Evolutionary conservation across 2,329 filamentous ascomycete genomes (phyloP).

Genomic region (Penicillium sp.): DNA sequence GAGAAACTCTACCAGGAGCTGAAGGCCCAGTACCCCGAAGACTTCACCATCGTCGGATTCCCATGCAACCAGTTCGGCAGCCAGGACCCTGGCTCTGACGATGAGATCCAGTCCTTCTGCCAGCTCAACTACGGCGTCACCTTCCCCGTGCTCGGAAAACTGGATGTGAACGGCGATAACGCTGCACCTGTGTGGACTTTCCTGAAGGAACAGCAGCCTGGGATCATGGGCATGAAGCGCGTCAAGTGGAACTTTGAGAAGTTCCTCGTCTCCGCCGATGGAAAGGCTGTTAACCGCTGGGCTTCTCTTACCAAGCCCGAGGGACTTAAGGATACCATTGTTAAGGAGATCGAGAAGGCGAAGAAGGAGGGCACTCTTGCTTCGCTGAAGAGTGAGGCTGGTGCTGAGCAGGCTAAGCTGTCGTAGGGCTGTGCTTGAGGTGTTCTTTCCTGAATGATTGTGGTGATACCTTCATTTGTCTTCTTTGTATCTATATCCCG

Average conservation of each 20-base stretch:
- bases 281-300: constrained; percentile 81
- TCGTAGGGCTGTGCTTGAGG: constrained; percentile 1
- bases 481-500: constrained; percentile 11
- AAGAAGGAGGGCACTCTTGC: constrained; percentile 37
- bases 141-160: constrained; percentile 89
- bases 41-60: constrained; percentile 89
- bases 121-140: constrained; percentile 90
- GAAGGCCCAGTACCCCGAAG: constrained; percentile 64
- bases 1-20: constrained; percentile 85
- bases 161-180: constrained; percentile 85
- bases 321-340: constrained; percentile 68
- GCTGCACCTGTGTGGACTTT: constrained; percentile 78
- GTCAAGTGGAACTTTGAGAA: constrained; percentile 99
- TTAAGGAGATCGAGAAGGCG: constrained; percentile 66
- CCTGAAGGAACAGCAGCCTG: constrained; percentile 69
- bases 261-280: constrained; percentile 84
- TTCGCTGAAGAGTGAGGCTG: constrained; percentile 17
- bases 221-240: constrained; percentile 80
- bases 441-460: background rate
- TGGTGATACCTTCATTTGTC: background rate
- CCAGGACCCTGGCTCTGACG: constrained; percentile 82
- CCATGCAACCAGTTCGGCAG: constrained; percentile 96
- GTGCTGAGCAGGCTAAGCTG: constrained; percentile 21
- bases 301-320: constrained; percentile 86
- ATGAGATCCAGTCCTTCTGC: constrained; percentile 81